phyloP scores from a whole-genome alignment of 1,139 yeast genomes.

The Yamadazyma atlantica region DNA sequence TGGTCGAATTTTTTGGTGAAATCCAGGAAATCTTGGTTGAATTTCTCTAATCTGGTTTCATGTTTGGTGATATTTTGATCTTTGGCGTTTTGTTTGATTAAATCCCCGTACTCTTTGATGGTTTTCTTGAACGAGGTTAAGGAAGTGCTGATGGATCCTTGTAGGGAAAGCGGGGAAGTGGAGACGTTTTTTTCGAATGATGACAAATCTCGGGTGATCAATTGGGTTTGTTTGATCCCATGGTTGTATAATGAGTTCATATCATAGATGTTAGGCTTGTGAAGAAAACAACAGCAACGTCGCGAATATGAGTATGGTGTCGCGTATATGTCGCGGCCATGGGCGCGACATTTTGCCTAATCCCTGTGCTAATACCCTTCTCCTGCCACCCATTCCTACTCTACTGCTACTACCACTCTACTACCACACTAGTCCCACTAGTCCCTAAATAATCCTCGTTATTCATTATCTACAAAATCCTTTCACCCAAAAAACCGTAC shows the following conservation, averaged over 20 bases:
- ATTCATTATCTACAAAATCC: slow-evolving; percentile 7
- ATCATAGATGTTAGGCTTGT: neutral
- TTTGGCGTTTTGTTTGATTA: slow-evolving; percentile 60
- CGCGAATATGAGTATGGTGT: neutral
- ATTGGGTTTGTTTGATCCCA: slow-evolving; percentile 81
- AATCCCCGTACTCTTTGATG: slow-evolving; percentile 69
- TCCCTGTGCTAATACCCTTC: too few relatives aligned
- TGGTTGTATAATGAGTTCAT: slow-evolving; percentile 86
- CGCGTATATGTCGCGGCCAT: too few relatives aligned
- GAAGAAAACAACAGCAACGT: neutral
- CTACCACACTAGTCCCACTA: too few relatives aligned
- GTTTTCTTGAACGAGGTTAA: slow-evolving; percentile 74
- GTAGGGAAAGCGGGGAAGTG: slow-evolving; percentile 71
- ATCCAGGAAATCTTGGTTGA: slow-evolving; percentile 59
- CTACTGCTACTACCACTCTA: too few relatives aligned
- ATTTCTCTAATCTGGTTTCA: slow-evolving; percentile 56
- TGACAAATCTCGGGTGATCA: slow-evolving; percentile 65
- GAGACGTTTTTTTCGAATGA: slow-evolving; percentile 66
- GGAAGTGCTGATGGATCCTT: slow-evolving; percentile 83
- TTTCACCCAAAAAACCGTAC: slow-evolving; percentile 71
- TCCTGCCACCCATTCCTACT: too few relatives aligned
- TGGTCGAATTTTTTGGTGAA: slow-evolving; percentile 58
- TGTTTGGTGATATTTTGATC: slow-evolving; percentile 63
- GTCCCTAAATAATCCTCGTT: neutral
- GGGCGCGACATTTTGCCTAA: too few relatives aligned